These are phyloP conservation scores for Penicillium olsonii DNA, from an alignment of 2,329 filamentous ascomycete genomes.

Conservation along the genomic window DNA sequence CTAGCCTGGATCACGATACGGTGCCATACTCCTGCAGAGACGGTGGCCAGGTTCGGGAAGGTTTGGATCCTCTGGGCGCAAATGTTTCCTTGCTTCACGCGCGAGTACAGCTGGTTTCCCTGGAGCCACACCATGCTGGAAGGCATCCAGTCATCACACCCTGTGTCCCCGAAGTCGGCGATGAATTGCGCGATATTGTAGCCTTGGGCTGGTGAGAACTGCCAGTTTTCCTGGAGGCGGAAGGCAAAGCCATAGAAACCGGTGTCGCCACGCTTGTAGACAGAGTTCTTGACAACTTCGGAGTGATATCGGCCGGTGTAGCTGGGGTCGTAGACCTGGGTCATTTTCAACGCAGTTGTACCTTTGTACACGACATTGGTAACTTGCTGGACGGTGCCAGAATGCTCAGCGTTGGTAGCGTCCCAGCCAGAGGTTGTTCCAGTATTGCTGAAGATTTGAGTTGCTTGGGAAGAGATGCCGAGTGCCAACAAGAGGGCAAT, in stretches of 20 bases:
- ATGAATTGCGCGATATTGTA: constrained; percentile 57
- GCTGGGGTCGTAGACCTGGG: constrained; percentile 39
- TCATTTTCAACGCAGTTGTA: constrained; percentile 47
- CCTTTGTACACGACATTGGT: constrained; percentile 45
- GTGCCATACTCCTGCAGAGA: constrained; percentile 51
- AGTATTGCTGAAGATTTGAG: constrained; percentile 23
- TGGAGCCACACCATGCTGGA: constrained; percentile 52
- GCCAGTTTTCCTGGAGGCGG: constrained; percentile 49
- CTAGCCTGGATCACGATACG: constrained; percentile 48
- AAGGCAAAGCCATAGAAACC: constrained; percentile 56
- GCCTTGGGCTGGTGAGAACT: constrained; percentile 46
- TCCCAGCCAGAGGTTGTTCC: constrained; percentile 46
- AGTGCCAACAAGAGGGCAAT: constrained; percentile 1
- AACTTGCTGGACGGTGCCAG: constrained; percentile 46
- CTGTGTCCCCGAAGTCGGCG: constrained; percentile 48
- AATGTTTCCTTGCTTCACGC: constrained; percentile 46
- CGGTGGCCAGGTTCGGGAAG: constrained; percentile 40
- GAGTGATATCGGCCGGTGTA: constrained; percentile 53
- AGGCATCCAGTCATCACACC: constrained; percentile 53
- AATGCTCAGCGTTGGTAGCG: constrained; percentile 41
- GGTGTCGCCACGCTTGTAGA: constrained; percentile 48
- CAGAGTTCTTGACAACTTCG: constrained; percentile 48
- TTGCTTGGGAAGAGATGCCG: constrained; percentile 8
- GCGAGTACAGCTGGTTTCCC: constrained; percentile 46
- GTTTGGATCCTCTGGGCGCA: constrained; percentile 36